Evolutionary conservation across 805 yeast genomes (phyloP).

Genomic region (Brettanomyces sp.): DNA sequence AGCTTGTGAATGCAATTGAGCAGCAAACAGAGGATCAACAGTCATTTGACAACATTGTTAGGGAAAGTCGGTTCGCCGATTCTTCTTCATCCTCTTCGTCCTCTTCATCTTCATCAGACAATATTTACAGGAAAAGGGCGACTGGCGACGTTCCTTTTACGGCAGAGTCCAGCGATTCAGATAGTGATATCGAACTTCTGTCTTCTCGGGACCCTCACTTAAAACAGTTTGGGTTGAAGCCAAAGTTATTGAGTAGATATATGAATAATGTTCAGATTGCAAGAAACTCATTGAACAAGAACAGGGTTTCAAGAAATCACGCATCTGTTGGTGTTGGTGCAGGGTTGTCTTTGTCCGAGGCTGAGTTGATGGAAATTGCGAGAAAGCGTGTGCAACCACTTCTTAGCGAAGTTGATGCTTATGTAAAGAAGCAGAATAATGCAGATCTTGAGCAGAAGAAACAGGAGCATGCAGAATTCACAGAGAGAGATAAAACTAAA

Average conservation of each 20-base stretch:
- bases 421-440: slow-evolving; percentile 34
- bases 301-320: slow-evolving; percentile 37
- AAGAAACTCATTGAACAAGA: slow-evolving; percentile 33
- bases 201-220: slow-evolving; percentile 23
- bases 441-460: slow-evolving; percentile 31
- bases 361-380: slow-evolving; percentile 47
- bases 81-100: neutral
- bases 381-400: slow-evolving; percentile 47
- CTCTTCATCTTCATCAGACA: neutral
- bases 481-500: slow-evolving; percentile 20
- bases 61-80: neutral
- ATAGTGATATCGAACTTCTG: slow-evolving; percentile 7
- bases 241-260: slow-evolving; percentile 38
- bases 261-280: slow-evolving; percentile 41
- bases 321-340: slow-evolving; percentile 43
- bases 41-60: neutral
- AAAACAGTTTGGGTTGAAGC: slow-evolving; percentile 33
- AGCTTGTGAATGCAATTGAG: slow-evolving; percentile 27
- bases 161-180: too few species aligned
- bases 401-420: slow-evolving; percentile 39
- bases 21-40: slow-evolving; percentile 3
- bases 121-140: too few species aligned
- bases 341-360: slow-evolving; percentile 40
- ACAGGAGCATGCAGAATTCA: slow-evolving; percentile 30
- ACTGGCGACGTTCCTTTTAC: too few species aligned